phyloP scores from a whole-genome alignment of 768 basidiomycete genomes.

The Neoboletus subvelutipes region DNA sequence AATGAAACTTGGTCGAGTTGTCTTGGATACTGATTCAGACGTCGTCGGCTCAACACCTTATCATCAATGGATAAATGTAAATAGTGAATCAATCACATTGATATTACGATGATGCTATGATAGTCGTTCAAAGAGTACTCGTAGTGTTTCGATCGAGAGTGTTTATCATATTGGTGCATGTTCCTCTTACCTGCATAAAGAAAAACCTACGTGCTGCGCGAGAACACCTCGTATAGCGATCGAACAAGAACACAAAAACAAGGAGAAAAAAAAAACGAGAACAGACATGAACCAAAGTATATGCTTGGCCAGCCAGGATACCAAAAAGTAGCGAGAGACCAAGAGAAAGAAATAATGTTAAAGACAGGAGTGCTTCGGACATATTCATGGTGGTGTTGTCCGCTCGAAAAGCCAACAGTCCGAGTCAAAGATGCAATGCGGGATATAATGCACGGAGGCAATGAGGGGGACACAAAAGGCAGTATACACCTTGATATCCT shows the following conservation, averaged over 20 bases:
- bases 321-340: conserved; percentile 20
- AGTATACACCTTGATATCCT: conserved; percentile 24
- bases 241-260: conserved; percentile 17
- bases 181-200: conserved; percentile 30
- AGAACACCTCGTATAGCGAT: conserved; percentile 15
- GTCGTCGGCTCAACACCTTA: not conserved
- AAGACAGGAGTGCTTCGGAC: conserved; percentile 24
- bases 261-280: not conserved
- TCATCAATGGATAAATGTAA: no score
- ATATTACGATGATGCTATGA: conserved; percentile 27
- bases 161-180: conserved; percentile 24
- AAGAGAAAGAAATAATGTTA: conserved; percentile 32
- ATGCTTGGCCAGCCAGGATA: conserved; percentile 30
- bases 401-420: conserved; percentile 16
- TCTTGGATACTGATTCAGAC: not conserved
- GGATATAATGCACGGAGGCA: conserved; percentile 28
- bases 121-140: conserved; percentile 29
- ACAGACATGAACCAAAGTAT: conserved; percentile 18
- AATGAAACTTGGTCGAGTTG: not conserved
- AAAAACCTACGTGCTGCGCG: conserved; percentile 17
- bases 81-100: conserved; percentile 19
- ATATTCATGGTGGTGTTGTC: conserved; percentile 12
- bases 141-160: conserved; percentile 23
- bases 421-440: conserved; percentile 19
- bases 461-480: conserved; percentile 7